These are phyloP conservation scores for Beauveria medogensis DNA, from an alignment of 2,329 filamentous ascomycete genomes.

Conservation along the genomic window DNA sequence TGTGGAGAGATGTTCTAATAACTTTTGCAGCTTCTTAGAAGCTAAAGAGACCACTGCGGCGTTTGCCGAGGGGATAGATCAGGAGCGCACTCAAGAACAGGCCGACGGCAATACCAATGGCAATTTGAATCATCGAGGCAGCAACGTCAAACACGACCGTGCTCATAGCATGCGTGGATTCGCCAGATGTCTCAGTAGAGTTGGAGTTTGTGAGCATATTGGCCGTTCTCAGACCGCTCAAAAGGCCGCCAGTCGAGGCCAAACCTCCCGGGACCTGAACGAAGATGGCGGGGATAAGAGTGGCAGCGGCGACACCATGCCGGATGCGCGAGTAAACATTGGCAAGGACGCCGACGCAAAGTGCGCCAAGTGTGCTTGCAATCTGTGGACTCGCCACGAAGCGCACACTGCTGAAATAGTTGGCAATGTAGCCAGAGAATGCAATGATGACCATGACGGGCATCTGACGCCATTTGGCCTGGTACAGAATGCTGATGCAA, in stretches of 20 bases:
- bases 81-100: conserved; percentile 41
- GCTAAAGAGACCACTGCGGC: conserved; percentile 41
- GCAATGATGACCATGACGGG: conserved; percentile 71
- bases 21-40: conserved; percentile 23
- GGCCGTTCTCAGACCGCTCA: conserved; percentile 37
- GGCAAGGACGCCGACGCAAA: conserved; percentile 67
- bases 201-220: conserved; percentile 35
- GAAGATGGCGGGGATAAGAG: conserved; percentile 40
- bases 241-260: conserved; percentile 37
- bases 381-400: conserved; percentile 67
- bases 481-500: conserved; percentile 68
- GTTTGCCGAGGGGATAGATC: conserved; percentile 41
- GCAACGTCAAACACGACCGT: conserved; percentile 37
- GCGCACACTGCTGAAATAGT: conserved; percentile 59
- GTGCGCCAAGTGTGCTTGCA: conserved; percentile 66
- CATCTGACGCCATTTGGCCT: conserved; percentile 73
- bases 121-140: conserved; percentile 44
- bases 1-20: not conserved
- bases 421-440: conserved; percentile 66
- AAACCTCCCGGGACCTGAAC: conserved; percentile 41
- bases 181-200: not conserved
- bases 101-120: conserved; percentile 43
- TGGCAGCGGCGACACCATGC: conserved; percentile 42
- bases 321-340: conserved; percentile 63
- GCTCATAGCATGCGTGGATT: conserved; percentile 19